Base-by-base conservation (phyloP, 805 yeast species). In the Starmerella sirachaensis region DNA sequence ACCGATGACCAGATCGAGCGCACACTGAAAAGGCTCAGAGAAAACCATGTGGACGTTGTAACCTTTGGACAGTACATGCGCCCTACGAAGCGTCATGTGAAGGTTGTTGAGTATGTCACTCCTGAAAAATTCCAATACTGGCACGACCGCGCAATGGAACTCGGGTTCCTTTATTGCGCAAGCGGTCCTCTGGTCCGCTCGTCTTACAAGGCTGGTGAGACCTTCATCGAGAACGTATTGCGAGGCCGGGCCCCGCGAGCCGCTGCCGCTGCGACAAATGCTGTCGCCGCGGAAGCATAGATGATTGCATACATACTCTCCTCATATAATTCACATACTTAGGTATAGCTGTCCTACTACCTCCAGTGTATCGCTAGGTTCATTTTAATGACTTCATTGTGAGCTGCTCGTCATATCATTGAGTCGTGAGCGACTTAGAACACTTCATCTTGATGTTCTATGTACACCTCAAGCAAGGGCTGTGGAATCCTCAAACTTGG, bases 1-100 rank as follows among this genome's bases (percentile, higher is more conserved):
- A 74, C 86, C 2, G 97, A 91, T 54, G 94, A 78, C 37, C 96
- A 91, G 61, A 59, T 91, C 10, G 57, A 76, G 55, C 76, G 74
- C 47, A 77, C 96, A 0, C 58, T 91, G 52, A 66, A 60, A 45
- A 93, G 83, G 56, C 65, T 93, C 49, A 72, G 97, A 46, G 74
- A 63, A 14, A 70, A 78, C 30, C 63, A 69, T 7, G 91, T 93
- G 58, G 97, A 91, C 55, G 94, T 91, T 34, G 95, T 91, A 13
- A 91, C 99, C 0, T 91, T 91, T 61, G 99, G 99, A 25, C 99
- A 91, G 62, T 91, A 91, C 60, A 91, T 91, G 96, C 72, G 98
- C 58, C 99, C 99, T 31, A 91, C 99, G 2, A 91, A 82, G 62
- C 76, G 98, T 55, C 99, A 91, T 60, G 85, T 91, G 93, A 86